Evolutionary conservation across 31 red algal genomes (phyloP).

Genomic region (Bonnemaisonia californica): DNA sequence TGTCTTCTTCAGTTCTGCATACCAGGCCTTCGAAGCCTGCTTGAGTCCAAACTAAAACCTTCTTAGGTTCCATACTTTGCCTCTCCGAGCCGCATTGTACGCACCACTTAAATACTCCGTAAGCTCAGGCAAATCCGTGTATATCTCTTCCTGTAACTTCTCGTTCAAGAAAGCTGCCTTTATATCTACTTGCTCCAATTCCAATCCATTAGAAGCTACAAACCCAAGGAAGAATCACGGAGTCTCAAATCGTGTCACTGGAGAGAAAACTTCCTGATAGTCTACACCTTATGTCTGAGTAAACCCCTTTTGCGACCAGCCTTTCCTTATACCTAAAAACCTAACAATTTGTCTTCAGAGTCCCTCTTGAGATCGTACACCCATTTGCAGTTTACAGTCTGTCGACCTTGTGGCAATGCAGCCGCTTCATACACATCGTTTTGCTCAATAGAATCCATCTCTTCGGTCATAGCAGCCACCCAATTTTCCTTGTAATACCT

Average conservation of each 20-base stretch:
- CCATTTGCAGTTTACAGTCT: no score
- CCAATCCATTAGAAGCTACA: background rate
- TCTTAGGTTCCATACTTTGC: slow-evolving; percentile 3
- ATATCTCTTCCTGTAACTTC: slow-evolving; percentile 30
- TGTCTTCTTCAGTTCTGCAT: background rate
- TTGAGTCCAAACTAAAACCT: slow-evolving; percentile 34
- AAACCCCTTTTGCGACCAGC: slow-evolving; percentile 30
- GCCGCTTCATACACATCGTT: no score
- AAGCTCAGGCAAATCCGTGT: slow-evolving; percentile 15
- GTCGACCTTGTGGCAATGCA: no score
- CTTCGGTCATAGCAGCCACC: no score
- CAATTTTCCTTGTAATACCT: no score
- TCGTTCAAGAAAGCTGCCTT: slow-evolving; percentile 40
- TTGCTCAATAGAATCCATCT: no score
- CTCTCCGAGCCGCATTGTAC: background rate
- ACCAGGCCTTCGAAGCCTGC: slow-evolving; percentile 18
- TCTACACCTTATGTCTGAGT: slow-evolving; percentile 13
- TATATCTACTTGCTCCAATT: background rate
- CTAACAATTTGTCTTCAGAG: background rate
- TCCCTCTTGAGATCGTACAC: slow-evolving; percentile 8
- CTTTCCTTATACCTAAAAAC: slow-evolving; percentile 3
- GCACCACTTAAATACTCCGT: no score
- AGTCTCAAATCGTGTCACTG: slow-evolving; percentile 10
- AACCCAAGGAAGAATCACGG: no score
- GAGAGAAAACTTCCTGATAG: slow-evolving; percentile 29